These are phyloP conservation scores for Hypoxylon sp. DNA, from an alignment of 2,329 filamentous ascomycete genomes.

Conservation along the genomic window DNA sequence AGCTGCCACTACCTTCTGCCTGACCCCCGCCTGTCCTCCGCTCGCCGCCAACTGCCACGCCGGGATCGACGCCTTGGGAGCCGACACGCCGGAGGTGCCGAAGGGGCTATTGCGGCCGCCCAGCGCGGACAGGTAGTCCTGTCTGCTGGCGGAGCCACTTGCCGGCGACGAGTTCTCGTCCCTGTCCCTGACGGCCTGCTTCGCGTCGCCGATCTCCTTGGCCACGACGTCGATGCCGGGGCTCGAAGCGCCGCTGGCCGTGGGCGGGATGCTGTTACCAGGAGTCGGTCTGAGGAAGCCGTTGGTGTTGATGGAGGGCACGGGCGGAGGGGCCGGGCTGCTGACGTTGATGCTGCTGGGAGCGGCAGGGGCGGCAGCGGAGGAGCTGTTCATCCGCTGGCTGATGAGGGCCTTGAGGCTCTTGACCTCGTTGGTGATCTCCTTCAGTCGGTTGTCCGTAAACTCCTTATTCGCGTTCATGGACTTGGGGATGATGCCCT, in stretches of 20 bases:
- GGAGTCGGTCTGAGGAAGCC: constrained; percentile 41
- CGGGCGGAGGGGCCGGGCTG: constrained; percentile 27
- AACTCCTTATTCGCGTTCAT: constrained; percentile 89
- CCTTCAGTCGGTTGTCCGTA: constrained; percentile 84
- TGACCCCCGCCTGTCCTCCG: constrained; percentile 55
- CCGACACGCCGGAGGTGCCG: constrained; percentile 60
- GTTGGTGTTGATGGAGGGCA: constrained; percentile 32
- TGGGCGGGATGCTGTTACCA: constrained; percentile 35
- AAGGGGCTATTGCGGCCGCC: constrained; percentile 64
- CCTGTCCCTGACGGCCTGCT: constrained; percentile 55
- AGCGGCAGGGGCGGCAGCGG: constrained; percentile 41
- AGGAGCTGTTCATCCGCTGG: constrained; percentile 67
- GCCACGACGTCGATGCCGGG: constrained; percentile 46
- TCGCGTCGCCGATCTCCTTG: constrained; percentile 53
- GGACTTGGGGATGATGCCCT: constrained; percentile 89
- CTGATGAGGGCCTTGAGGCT: constrained; percentile 90
- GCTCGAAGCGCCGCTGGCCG: constrained; percentile 40
- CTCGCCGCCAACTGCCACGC: constrained; percentile 83
- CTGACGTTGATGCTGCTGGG: constrained; percentile 11
- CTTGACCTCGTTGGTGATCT: constrained; percentile 88
- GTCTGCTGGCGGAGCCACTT: constrained; percentile 42
- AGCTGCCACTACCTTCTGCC: constrained; percentile 47
- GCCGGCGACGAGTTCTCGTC: constrained; percentile 49
- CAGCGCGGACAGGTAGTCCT: constrained; percentile 56
- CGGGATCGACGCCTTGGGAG: constrained; percentile 78